A percentile compares a stretch with the other conserved stretches of the same genome.
Conservation (phyloP, 805 yeast species). For the Ogataea neopini region DNA sequence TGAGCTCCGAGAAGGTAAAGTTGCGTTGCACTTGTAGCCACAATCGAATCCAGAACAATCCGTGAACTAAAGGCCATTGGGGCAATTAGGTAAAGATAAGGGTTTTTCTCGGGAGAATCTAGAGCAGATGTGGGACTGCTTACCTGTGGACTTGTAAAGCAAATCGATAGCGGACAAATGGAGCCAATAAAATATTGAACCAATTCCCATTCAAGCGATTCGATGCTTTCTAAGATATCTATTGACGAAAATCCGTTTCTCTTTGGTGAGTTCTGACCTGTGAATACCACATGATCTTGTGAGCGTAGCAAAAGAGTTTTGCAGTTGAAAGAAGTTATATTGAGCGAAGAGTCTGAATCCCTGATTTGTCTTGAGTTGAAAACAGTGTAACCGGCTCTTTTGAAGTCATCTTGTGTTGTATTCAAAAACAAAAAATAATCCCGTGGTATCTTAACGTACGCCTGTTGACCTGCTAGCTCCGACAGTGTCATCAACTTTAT, state of each 20-base stretch:
- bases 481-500: neutral
- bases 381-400: neutral
- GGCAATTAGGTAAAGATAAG: slow-evolving; percentile 39
- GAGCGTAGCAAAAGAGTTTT: neutral
- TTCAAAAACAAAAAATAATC: slow-evolving; percentile 4
- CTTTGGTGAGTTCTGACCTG: no score
- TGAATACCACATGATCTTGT: no score
- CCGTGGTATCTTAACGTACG: neutral
- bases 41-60: slow-evolving; percentile 36
- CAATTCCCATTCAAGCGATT: slow-evolving; percentile 25
- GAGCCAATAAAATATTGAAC: slow-evolving; percentile 36
- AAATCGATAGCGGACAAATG: slow-evolving; percentile 42
- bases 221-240: neutral
- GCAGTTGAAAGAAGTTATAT: neutral
- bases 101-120: slow-evolving; percentile 33
- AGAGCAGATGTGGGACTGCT: no score
- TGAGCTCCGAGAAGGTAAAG: slow-evolving; percentile 32
- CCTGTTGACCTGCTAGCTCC: slow-evolving; percentile 3
- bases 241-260: no score
- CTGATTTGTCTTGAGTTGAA: no score
- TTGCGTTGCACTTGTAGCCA: slow-evolving; percentile 41
- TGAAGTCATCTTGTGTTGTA: slow-evolving; percentile 7
- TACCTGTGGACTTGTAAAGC: slow-evolving; percentile 33
- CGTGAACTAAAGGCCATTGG: slow-evolving; percentile 39
- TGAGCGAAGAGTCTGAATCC: neutral